These are phyloP conservation scores for Jasminum sambac DNA, from an alignment of 257 asterid genomes.

Conservation along the genomic window DNA sequence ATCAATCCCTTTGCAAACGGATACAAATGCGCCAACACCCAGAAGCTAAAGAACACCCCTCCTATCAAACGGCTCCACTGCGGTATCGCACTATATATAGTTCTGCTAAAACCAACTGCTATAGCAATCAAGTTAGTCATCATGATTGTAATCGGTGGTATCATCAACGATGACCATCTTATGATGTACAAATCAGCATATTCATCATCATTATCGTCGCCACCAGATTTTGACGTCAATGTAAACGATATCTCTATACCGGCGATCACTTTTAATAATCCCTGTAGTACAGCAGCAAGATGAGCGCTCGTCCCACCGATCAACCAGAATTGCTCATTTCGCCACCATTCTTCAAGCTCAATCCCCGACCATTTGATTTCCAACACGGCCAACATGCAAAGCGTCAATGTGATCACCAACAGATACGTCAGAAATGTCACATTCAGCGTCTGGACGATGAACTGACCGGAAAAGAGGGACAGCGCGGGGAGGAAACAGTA, in stretches of 20 bases:
- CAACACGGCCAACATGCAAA: conserved; percentile 16
- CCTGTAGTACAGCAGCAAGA: conserved; percentile 23
- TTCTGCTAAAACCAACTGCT: conserved; percentile 23
- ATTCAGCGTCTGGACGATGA: conserved; percentile 19
- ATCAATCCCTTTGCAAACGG: conserved; percentile 23
- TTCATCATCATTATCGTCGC: conserved; percentile 19
- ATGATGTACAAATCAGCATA: conserved; percentile 19
- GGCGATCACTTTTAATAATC: conserved; percentile 21
- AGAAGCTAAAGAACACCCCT: conserved; percentile 24
- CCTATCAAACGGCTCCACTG: conserved; percentile 24
- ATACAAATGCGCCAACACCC: conserved; percentile 26
- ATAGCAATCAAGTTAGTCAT: conserved; percentile 20
- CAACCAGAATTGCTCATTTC: conserved; percentile 24
- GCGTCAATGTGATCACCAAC: conserved; percentile 16
- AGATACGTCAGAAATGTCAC: conserved; percentile 20
- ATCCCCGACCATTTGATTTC: conserved; percentile 26
- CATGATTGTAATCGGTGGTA: conserved; percentile 23
- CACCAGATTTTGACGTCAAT: conserved; percentile 16
- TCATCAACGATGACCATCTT: conserved; percentile 21
- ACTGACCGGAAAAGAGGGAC: conserved; percentile 19
- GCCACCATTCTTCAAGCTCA: conserved; percentile 25
- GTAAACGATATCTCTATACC: conserved; percentile 22
- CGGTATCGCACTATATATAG: conserved; percentile 20
- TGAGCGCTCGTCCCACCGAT: conserved; percentile 25
- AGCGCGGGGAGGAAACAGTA: conserved; percentile 22